These are phyloP conservation scores for Eimeria tenella DNA, from an alignment of 169 alveolate genomes.

Conservation along the genomic window DNA sequence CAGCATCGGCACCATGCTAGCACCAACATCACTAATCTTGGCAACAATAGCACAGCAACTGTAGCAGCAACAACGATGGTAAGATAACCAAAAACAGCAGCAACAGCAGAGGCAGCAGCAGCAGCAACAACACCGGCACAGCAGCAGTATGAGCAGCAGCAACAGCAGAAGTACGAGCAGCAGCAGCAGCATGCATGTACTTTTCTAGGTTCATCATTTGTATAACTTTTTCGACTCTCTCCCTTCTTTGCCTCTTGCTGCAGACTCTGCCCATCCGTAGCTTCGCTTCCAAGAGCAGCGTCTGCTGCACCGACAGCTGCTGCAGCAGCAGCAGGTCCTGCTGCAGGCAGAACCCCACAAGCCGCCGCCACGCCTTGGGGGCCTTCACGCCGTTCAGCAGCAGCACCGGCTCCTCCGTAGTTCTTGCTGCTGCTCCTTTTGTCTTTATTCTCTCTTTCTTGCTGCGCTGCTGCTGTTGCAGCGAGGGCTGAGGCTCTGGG, in stretches of 20 bases:
- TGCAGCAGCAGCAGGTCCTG: conserved; percentile 57
- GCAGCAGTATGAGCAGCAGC: neutral
- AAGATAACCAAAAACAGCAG: neutral
- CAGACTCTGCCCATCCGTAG: conserved; percentile 36
- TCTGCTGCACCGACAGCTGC: conserved; percentile 71
- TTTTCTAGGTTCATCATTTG: conserved; percentile 16
- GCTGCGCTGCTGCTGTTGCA: neutral
- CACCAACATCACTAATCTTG: no score
- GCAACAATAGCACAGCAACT: no score
- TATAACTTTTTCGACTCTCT: conserved; percentile 48
- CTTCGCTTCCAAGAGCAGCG: conserved; percentile 62
- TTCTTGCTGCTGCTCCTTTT: neutral
- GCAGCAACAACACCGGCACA: neutral
- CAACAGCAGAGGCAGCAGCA: neutral
- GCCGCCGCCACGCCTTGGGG: conserved; percentile 28
- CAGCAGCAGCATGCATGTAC: neutral
- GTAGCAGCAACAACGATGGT: neutral
- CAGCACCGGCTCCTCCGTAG: neutral
- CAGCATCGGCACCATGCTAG: no score
- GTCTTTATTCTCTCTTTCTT: neutral
- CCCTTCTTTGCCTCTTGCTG: neutral
- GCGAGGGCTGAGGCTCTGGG: no score
- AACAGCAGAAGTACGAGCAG: neutral
- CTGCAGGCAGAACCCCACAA: conserved; percentile 49
- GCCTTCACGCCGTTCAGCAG: conserved; percentile 31